These are phyloP conservation scores for Globisporangium cylindrosporum DNA, from an alignment of 352 stramenopile genomes.

Conservation along the genomic window DNA sequence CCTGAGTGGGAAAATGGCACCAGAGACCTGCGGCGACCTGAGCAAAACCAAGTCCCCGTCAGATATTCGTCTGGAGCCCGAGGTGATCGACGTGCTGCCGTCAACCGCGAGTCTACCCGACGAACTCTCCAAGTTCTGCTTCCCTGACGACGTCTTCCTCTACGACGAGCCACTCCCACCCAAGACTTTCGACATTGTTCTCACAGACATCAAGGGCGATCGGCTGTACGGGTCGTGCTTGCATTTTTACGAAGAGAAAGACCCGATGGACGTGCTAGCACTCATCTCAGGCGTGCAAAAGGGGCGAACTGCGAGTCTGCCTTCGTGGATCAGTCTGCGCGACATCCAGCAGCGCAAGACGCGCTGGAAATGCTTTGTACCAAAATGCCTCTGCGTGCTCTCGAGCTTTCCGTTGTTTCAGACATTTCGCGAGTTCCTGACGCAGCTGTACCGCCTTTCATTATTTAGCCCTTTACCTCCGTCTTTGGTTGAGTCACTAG, in stretches of 20 bases:
- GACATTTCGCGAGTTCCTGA: slow-evolving; percentile 44
- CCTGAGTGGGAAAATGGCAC: slow-evolving; percentile 43
- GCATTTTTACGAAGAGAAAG: slow-evolving; percentile 61
- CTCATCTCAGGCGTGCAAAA: slow-evolving; percentile 49
- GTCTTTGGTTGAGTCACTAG: slow-evolving; percentile 38
- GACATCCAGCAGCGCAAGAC: slow-evolving; percentile 63
- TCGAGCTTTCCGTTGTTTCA: slow-evolving; percentile 56
- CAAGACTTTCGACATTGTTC: slow-evolving; percentile 62
- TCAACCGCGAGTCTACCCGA: slow-evolving; percentile 45
- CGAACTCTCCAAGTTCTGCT: slow-evolving; percentile 74
- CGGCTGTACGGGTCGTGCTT: slow-evolving; percentile 58
- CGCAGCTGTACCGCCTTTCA: slow-evolving; percentile 49
- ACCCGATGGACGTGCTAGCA: slow-evolving; percentile 57
- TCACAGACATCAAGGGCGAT: slow-evolving; percentile 65
- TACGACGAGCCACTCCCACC: slow-evolving; percentile 34
- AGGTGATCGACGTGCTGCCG: slow-evolving; percentile 52
- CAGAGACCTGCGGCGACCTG: slow-evolving; percentile 28
- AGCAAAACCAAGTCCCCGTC: slow-evolving; percentile 32
- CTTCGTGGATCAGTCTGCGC: slow-evolving; percentile 65
- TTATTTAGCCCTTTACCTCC: slow-evolving; percentile 19
- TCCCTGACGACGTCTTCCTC: slow-evolving; percentile 57
- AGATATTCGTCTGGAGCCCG: slow-evolving; percentile 49
- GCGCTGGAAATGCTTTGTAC: slow-evolving; percentile 52
- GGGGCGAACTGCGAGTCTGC: slow-evolving; percentile 41
- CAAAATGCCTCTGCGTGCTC: slow-evolving; percentile 64